phyloP scores from a whole-genome alignment of 2,329 filamentous ascomycete species.

The Alternaria brassicicola region DNA sequence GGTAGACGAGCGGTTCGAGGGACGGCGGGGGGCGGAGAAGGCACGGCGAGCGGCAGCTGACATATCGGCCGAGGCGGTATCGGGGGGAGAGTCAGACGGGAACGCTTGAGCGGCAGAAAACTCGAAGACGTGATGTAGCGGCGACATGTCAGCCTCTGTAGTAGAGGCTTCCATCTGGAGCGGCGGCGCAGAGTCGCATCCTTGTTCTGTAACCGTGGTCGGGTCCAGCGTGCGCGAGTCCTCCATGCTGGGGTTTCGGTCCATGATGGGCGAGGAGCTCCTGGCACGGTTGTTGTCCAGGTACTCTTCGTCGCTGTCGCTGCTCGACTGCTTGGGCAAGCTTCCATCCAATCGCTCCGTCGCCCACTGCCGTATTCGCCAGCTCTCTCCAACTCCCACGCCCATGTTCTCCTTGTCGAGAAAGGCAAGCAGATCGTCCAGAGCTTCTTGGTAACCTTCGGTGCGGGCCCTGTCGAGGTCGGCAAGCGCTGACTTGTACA shows the following conservation, averaged over 20 bases:
- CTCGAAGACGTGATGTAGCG: conserved; percentile 60
- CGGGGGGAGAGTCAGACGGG: conserved; percentile 54
- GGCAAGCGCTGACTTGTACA: conserved; percentile 88
- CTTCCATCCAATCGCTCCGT: conserved; percentile 72
- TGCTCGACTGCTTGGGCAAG: conserved; percentile 59
- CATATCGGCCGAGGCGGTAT: conserved; percentile 31
- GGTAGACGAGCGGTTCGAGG: conserved; percentile 45
- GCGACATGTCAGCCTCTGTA: conserved; percentile 34
- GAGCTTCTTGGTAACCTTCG: conserved; percentile 90
- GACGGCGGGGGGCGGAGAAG: conserved; percentile 42
- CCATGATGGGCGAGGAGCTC: conserved; percentile 64
- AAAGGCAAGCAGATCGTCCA: conserved; percentile 87
- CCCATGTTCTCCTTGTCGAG: conserved; percentile 83
- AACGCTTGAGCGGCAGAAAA: conserved; percentile 70
- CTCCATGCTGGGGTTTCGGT: conserved; percentile 56
- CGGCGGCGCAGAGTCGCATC: conserved; percentile 42
- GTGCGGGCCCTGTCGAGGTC: conserved; percentile 76
- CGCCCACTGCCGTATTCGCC: conserved; percentile 69
- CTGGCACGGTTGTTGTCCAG: conserved; percentile 65
- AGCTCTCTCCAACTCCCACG: conserved; percentile 77
- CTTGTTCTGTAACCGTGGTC: conserved; percentile 22
- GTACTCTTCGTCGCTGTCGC: conserved; percentile 72
- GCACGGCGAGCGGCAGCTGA: conserved; percentile 40
- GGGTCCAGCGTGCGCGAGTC: conserved; percentile 42
- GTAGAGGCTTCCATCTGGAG: conserved; percentile 49